Conservation (phyloP, 495 filamentous ascomycete genomes). For the Penicillium atrosanguineum region DNA sequence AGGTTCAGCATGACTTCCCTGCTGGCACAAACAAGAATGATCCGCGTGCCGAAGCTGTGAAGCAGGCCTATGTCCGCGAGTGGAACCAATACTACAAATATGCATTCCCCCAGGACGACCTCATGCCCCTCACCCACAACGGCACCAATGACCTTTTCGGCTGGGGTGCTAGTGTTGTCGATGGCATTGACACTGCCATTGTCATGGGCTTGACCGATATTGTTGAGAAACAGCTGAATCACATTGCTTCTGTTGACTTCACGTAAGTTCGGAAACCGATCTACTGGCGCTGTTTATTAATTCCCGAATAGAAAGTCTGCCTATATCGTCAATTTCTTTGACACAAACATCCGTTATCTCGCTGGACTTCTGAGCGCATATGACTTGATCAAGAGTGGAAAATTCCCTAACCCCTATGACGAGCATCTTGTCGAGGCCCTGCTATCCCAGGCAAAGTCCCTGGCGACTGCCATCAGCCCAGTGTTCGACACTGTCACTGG, state of each 20-base stretch:
- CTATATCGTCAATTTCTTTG: constrained; percentile 18
- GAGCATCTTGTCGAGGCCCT: constrained; percentile 16
- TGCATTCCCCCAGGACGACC: constrained; percentile 18
- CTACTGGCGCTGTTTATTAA: constrained; percentile 1
- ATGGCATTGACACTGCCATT: constrained; percentile 24
- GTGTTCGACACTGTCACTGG: constrained; percentile 22
- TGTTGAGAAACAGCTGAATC: constrained; percentile 19
- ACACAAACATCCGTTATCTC: constrained; percentile 23
- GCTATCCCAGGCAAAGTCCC: constrained; percentile 17
- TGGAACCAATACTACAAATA: constrained; percentile 22
- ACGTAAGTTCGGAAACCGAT: constrained; percentile 8
- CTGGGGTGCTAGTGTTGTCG: constrained; percentile 22
- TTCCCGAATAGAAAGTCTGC: constrained; percentile 10
- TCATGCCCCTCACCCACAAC: constrained; percentile 18
- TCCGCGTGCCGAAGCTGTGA: constrained; percentile 19
- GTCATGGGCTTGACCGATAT: constrained; percentile 26
- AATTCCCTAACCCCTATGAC: constrained; percentile 17
- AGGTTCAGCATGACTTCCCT: constrained; percentile 20
- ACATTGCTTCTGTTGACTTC: constrained; percentile 21
- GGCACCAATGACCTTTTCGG: constrained; percentile 20
- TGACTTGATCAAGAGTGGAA: constrained; percentile 23
- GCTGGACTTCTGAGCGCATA: constrained; percentile 21
- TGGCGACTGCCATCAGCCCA: constrained; percentile 16
- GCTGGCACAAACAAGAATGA: constrained; percentile 19
- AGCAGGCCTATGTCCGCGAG: constrained; percentile 20